phyloP scores from a whole-genome alignment of 1,139 yeast species.

The Geotrichum australiense region DNA sequence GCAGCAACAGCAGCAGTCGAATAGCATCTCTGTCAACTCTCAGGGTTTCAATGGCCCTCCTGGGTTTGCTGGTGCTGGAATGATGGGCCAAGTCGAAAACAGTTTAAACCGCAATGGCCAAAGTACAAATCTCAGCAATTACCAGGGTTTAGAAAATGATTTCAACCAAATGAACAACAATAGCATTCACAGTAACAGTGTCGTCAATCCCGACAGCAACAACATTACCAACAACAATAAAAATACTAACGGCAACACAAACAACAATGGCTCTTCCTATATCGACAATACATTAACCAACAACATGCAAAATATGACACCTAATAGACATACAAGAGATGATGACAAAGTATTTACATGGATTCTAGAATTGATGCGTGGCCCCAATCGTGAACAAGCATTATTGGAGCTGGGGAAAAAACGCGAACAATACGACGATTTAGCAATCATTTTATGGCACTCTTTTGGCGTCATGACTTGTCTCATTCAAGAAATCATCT shows the following conservation, averaged over 20 bases:
- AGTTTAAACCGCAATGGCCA: conserved; percentile 8
- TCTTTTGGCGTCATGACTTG: conserved; percentile 96
- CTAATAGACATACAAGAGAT: conserved; percentile 50
- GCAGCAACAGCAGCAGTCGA: neutral
- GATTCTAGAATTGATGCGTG: conserved; percentile 84
- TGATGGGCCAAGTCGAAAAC: neutral
- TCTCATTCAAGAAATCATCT: conserved; percentile 76
- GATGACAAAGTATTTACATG: conserved; percentile 86
- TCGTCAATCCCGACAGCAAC: neutral
- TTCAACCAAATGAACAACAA: conserved; percentile 15
- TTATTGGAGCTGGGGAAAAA: conserved; percentile 85
- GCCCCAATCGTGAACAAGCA: conserved; percentile 89
- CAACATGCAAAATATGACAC: conserved; percentile 5
- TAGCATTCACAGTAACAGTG: conserved; percentile 6
- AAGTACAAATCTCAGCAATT: conserved; percentile 3
- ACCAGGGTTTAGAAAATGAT: conserved; percentile 12
- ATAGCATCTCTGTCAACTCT: neutral
- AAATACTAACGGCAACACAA: conserved; percentile 1
- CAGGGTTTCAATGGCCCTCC: conserved; percentile 12
- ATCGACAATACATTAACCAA: neutral
- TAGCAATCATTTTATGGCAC: conserved; percentile 90
- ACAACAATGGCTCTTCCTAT: neutral
- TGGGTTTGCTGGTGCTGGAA: conserved; percentile 2
- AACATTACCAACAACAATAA: conserved; percentile 1
- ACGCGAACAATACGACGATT: conserved; percentile 88